Base-by-base conservation (phyloP, 495 filamentous ascomycete species). In the Niebla homalea region DNA sequence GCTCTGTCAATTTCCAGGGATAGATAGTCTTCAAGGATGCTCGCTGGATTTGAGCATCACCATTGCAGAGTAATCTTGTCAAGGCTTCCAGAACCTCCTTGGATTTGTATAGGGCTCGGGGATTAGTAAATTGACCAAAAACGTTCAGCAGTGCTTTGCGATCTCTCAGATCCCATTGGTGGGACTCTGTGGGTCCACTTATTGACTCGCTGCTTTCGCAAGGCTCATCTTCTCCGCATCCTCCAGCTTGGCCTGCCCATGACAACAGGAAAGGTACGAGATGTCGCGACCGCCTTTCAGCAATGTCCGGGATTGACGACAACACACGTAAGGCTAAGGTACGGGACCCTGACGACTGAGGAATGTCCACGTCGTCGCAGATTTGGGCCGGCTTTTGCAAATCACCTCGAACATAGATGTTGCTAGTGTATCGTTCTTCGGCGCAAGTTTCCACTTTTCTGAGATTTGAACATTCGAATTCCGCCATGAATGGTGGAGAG, bases 1-100 rank as follows among this genome's bases (percentile, higher is more conserved):
- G 70, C 16, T 72, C 77, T 2, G 82, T 69, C 35, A 76, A 72
- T 62, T 94, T 96, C 90, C 92, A 97, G 0, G 88, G 78, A 40
- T 92, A 74, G 19, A 99, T 76, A 25, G 84, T 87, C 58, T 87
- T 89, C 32, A 99, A 73, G 4, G 87, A 78, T 53, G 76, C 73
- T 50, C 85, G 87, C 57, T 99, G 92, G 15, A 95, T 73, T 51
- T 94, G 89, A 22, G 82, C 74, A 61, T 97, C 89, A 48, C 89
- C 93, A 57, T 93, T 89, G 18, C 78, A 77, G 26, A 96, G 68
- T 32, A 95, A 74, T 36, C 73, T 70, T 10, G 92, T 67, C 8
- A 96, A 67, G 19, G 80, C 78, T 3, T 75, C 66, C 57, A 88
- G 85, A 3, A 94, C 92, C 39, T 87, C 81, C 7, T 75, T 66